Percentiles rank a stretch among this genome's conserved stretches.
Evolutionary conservation across 306 rosid genomes (phyloP).

Genomic region (Fragaria vesca): DNA sequence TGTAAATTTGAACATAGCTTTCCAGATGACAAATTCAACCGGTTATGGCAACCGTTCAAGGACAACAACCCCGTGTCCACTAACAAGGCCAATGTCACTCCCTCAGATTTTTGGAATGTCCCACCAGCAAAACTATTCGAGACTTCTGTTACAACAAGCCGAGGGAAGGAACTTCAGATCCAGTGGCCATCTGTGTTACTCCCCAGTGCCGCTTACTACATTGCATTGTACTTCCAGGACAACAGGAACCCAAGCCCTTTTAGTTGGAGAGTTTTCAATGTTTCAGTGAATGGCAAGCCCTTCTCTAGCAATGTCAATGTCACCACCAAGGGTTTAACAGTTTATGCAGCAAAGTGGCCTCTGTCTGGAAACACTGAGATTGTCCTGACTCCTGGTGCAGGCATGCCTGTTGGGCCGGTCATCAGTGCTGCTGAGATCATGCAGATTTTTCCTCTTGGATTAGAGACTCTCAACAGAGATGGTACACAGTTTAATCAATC

Average conservation of each 20-base stretch:
- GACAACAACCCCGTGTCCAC: conserved; percentile 50
- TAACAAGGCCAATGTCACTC: conserved; percentile 36
- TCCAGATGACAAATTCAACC: conserved; percentile 85
- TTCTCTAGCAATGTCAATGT: conserved; percentile 58
- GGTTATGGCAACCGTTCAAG: conserved; percentile 71
- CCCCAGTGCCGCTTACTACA: conserved; percentile 56
- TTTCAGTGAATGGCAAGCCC: conserved; percentile 50
- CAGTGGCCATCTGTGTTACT: conserved; percentile 66
- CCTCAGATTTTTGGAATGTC: conserved; percentile 75
- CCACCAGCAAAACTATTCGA: conserved; percentile 56
- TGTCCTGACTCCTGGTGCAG: conserved; percentile 42
- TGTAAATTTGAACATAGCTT: conserved; percentile 51
- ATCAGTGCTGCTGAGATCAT: conserved; percentile 72
- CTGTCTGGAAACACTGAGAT: conserved; percentile 63
- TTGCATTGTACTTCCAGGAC: conserved; percentile 82
- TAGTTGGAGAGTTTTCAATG: conserved; percentile 77
- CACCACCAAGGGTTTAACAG: conserved; percentile 60
- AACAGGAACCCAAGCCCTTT: conserved; percentile 56
- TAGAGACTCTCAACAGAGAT: conserved; percentile 61
- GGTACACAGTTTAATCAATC: conserved; percentile 34
- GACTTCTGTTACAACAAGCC: conserved; percentile 52
- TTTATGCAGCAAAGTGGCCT: conserved; percentile 65
- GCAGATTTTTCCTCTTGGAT: conserved; percentile 69
- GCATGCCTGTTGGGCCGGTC: conserved; percentile 60
- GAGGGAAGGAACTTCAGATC: conserved; percentile 54